Conservation (phyloP, 331 rosid genomes). For the Malus hybrid region DNA sequence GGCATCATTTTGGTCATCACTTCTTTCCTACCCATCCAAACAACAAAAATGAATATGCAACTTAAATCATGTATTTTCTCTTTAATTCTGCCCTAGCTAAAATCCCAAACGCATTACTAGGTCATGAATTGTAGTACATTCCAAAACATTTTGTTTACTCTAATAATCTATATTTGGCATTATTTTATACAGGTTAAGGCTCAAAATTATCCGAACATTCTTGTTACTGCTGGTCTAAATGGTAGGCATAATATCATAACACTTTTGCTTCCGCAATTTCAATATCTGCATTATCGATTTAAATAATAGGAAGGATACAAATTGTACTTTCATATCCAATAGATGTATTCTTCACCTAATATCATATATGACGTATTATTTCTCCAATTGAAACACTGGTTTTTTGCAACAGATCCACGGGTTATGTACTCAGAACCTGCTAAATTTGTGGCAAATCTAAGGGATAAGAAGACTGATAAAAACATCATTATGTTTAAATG, state of each 20-base stretch:
- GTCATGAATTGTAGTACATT: neutral
- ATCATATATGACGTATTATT: neutral
- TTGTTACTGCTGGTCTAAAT: constrained; percentile 87
- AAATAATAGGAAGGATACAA: neutral
- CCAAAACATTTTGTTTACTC: neutral
- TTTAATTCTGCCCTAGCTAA: neutral
- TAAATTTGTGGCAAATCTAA: constrained; percentile 86
- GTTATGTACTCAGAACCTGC: constrained; percentile 92
- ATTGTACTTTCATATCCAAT: neutral
- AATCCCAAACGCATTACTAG: neutral
- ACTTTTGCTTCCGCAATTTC: neutral
- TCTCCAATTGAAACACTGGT: constrained; percentile 11
- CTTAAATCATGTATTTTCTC: neutral
- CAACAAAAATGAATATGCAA: neutral
- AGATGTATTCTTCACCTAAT: neutral
- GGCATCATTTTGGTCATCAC: neutral
- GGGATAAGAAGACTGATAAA: constrained; percentile 70
- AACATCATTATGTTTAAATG: constrained; percentile 74
- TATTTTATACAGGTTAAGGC: constrained; percentile 54
- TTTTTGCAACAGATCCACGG: constrained; percentile 70
- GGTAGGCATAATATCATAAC: constrained; percentile 36
- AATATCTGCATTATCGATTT: neutral
- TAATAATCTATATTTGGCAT: constrained; percentile 1
- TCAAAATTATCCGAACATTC: constrained; percentile 74
- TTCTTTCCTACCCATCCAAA: neutral